Conservation (phyloP, 805 yeast species). For the Isabelozyma pseudorhagii region DNA sequence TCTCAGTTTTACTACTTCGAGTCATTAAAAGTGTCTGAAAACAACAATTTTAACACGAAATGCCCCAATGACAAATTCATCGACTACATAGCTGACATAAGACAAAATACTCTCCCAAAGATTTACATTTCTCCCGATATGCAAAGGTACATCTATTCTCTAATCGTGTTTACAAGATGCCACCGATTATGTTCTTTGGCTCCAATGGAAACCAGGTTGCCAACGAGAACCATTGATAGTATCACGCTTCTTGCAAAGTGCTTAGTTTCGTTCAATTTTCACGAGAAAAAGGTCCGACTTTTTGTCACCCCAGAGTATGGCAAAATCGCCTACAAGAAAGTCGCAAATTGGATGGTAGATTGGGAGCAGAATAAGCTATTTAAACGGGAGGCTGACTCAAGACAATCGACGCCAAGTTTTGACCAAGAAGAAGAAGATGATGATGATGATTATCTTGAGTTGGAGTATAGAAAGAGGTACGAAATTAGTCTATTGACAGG, state of each 20-base stretch:
- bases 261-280: slow-evolving; percentile 19
- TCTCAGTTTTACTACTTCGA: slow-evolving; percentile 10
- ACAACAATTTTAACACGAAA: not conserved
- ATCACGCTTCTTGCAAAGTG: slow-evolving; percentile 25
- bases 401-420: not conserved
- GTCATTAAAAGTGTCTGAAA: not conserved
- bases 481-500: slow-evolving; percentile 36
- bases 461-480: slow-evolving; percentile 14
- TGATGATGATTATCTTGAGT: not conserved
- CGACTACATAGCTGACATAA: slow-evolving; percentile 4
- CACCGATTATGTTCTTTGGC: slow-evolving; percentile 40
- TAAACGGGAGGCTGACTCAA: slow-evolving; percentile 1
- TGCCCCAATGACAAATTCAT: not conserved
- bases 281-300: slow-evolving; percentile 3
- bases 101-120: slow-evolving; percentile 3
- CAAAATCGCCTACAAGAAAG: slow-evolving; percentile 35
- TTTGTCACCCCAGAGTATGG: slow-evolving; percentile 37
- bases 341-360: slow-evolving; percentile 43
- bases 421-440: slow-evolving; percentile 1
- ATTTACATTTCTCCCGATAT: slow-evolving; percentile 35
- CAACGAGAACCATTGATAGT: slow-evolving; percentile 28
- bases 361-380: slow-evolving; percentile 32
- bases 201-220: slow-evolving; percentile 31
- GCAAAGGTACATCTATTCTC: slow-evolving; percentile 32
- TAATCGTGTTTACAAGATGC: slow-evolving; percentile 33